Base-by-base conservation (phyloP, 805 yeast genomes). In the Priceomyces melissophilus region DNA sequence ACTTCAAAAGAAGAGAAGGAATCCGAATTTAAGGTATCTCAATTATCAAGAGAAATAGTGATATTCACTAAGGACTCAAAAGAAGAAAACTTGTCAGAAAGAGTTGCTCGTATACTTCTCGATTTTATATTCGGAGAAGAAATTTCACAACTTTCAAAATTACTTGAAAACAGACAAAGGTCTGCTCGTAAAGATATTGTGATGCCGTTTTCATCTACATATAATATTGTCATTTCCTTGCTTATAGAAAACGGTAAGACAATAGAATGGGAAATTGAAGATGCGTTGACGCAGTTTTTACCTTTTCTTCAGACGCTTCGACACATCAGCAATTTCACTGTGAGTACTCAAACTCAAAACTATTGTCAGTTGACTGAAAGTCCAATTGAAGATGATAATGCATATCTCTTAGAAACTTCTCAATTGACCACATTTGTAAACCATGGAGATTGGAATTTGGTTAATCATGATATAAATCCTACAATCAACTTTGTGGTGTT, bases 371-470 rank as follows among this genome's bases (percentile, higher is more conserved):
- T 77, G 26, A 49, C 62, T 10, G 45, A 46, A 32, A 46, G 54
- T 35, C 53, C 67, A 27, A 32, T 39, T 8, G 53, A 48, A 28
- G 8, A 13, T 7, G 35, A 16, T 10, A 16, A 16, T 9, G 15
- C 8, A 11, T 60, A 63, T 14, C 43, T 69, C 2, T 65, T 84
- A 12, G 67, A 69, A 16, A 63, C 70, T 40, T 57, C 68, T 7
- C 84, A 84, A 41, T 68, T 90, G 28, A 75, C 95, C 2, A 84
- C 90, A 10, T 79, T 87, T 48, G 76, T 90, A 44, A 93, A 91
- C 61, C 80, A 79, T 49, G 89, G 93, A 2, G 95, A 86, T 49
- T 85, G 95, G 95, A 83, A 83, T 41, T 64, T 79, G 39, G 73
- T 50, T 70, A 84, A 47, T 60, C 73, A 74, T 49, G 79, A 76